Evolutionary conservation across 106 monocot species (phyloP).

Genomic region (Apostasia ramifera): DNA sequence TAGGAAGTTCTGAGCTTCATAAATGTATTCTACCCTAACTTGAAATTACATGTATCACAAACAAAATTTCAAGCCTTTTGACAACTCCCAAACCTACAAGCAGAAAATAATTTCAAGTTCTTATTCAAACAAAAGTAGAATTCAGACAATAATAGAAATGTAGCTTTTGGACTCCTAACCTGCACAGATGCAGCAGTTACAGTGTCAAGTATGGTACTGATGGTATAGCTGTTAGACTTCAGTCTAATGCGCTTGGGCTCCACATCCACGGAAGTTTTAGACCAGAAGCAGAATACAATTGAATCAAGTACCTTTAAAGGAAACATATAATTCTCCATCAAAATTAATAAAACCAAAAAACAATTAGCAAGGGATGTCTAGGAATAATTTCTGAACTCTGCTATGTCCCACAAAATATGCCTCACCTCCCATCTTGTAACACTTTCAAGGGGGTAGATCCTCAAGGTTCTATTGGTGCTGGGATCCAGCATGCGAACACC

Average conservation of each 20-base stretch:
- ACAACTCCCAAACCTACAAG: not conserved
- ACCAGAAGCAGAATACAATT: constrained; percentile 68
- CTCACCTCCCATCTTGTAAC: constrained; percentile 90
- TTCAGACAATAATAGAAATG: not conserved
- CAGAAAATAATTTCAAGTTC: not conserved
- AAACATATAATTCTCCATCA: not conserved
- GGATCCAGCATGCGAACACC: constrained; percentile 97
- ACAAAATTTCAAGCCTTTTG: too few species aligned
- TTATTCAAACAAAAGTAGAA: too few species aligned
- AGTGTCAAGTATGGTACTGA: constrained; percentile 72
- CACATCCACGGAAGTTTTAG: constrained; percentile 75
- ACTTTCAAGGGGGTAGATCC: constrained; percentile 85
- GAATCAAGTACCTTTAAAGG: constrained; percentile 47
- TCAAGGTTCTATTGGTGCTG: constrained; percentile 63
- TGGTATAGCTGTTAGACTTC: constrained; percentile 84
- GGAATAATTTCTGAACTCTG: not conserved
- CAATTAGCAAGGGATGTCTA: not conserved
- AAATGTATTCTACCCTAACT: too few species aligned
- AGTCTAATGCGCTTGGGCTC: constrained; percentile 78
- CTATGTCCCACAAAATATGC: not conserved
- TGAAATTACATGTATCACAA: too few species aligned
- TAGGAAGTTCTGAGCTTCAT: too few species aligned
- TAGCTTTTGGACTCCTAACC: constrained; percentile 15
- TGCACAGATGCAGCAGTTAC: constrained; percentile 78
- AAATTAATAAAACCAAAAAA: not conserved